Evolutionary conservation across 1,139 yeast genomes (phyloP).

Genomic region (Geotrichum candidum): DNA sequence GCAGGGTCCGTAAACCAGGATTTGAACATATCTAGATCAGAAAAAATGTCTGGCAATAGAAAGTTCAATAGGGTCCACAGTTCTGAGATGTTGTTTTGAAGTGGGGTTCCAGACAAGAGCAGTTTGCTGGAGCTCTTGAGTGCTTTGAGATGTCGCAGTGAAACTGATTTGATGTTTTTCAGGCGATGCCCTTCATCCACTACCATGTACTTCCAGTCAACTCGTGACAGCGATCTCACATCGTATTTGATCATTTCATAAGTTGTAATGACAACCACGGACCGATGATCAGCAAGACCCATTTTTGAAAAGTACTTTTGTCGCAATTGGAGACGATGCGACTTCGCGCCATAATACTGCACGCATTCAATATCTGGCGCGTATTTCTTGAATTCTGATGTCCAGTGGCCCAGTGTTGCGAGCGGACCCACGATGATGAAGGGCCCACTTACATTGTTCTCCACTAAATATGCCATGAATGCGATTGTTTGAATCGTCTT

Average conservation of each 20-base stretch:
- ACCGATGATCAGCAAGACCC: constrained; percentile 66
- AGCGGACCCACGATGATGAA: constrained; percentile 96
- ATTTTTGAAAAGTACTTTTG: constrained; percentile 96
- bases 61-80: constrained; percentile 91
- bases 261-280: constrained; percentile 96
- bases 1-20: constrained; percentile 71
- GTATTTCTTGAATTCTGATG: constrained; percentile 95
- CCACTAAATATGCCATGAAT: constrained; percentile 93
- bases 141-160: constrained; percentile 92
- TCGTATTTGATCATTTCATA: constrained; percentile 95
- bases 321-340: constrained; percentile 89
- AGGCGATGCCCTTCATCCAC: constrained; percentile 97
- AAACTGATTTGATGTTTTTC: constrained; percentile 87
- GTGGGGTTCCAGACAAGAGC: constrained; percentile 88
- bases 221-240: constrained; percentile 84
- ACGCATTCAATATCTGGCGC: constrained; percentile 96
- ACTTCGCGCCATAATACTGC: constrained; percentile 95
- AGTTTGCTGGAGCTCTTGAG: constrained; percentile 87
- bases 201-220: constrained; percentile 93
- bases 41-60: constrained; percentile 94
- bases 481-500: constrained; percentile 80
- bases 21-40: constrained; percentile 81
- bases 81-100: constrained; percentile 87
- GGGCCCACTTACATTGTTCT: constrained; percentile 95
- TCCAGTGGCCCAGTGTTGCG: constrained; percentile 97